Evolutionary conservation across 1,284 basidiomycete genomes (phyloP), one percentile per base, ranked within the genome.

Genomic region (Psilocybe mexicana): DNA sequence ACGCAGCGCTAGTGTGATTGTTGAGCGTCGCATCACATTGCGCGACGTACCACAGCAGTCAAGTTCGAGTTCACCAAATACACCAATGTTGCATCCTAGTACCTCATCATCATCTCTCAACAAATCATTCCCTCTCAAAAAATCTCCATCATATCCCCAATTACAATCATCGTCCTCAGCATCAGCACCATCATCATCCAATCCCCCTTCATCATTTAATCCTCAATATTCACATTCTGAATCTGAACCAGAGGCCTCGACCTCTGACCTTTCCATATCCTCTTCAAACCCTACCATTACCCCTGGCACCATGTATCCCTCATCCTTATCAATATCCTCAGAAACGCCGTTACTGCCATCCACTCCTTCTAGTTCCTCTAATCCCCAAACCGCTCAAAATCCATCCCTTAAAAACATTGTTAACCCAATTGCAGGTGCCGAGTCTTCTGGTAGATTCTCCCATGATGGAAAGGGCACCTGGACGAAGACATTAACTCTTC

Each of bases 401-500:
- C 61, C 75, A 35, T 70, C 77, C 51, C 67, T 73, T n/a, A 84
- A 83, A 65, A 69, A 76, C 35, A 70, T 83, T 52, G 73, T 76
- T 10, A 79, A 81, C 52, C 78, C 79, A 47, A 76, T 91, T 55
- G 79, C 80, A 28, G 82, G 80, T 58, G 76, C 80, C 14, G 86
- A 90, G 66, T 81, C 81, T 11, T 77, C 79, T 0, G 83, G 81
- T 26, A 74, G 75, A 36, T 87, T 89, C 66, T 66, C 76, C 44
- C 78, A 74, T 52, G 83, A 87, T 64, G 68, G 74, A 2, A 70
- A 77, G 50, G 86, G 86, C 43, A 70, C 83, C 7, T 89, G 82
- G 81, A 78, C 72, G 49, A 84, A 86, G 69, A 86, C 81, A 2
- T 70, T 91, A 44, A 84, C 85, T 6, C 71, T 90, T 40, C 86